phyloP scores from a whole-genome alignment of 306 rosid species.

The Vigna radiata region DNA sequence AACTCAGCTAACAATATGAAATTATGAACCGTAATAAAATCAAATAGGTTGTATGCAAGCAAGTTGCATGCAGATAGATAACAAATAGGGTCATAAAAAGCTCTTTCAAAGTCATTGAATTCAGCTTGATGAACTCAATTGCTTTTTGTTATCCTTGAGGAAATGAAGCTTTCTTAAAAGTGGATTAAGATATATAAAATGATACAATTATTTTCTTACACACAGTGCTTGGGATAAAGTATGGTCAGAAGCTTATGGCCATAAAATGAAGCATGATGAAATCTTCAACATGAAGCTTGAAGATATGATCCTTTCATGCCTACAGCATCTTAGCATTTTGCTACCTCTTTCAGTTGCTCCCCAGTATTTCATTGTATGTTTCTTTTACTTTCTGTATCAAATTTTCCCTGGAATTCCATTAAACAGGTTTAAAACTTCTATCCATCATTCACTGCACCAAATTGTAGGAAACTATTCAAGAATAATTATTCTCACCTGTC shows the following conservation, averaged over 20 bases:
- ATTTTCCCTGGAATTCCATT: slow-evolving; percentile 70
- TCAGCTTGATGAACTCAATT: background rate
- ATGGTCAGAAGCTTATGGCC: slow-evolving; percentile 50
- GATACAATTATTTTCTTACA: slow-evolving; percentile 47
- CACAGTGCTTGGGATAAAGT: slow-evolving; percentile 45
- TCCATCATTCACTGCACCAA: background rate
- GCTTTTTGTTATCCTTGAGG: background rate
- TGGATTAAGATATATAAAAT: slow-evolving; percentile 38
- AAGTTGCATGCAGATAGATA: background rate
- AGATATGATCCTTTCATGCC: slow-evolving; percentile 46
- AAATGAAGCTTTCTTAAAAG: slow-evolving; percentile 37
- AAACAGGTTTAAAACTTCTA: slow-evolving; percentile 11
- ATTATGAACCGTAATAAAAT: background rate
- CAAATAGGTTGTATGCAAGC: background rate
- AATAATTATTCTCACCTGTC: slow-evolving; percentile 62
- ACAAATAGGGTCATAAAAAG: background rate
- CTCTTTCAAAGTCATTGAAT: slow-evolving; percentile 9
- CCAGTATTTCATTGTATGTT: slow-evolving; percentile 65
- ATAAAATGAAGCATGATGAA: slow-evolving; percentile 48
- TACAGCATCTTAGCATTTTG: slow-evolving; percentile 45
- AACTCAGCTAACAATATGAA: background rate
- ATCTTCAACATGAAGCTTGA: slow-evolving; percentile 52
- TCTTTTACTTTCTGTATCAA: slow-evolving; percentile 65
- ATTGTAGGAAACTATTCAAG: slow-evolving; percentile 1
- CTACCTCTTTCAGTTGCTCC: slow-evolving; percentile 67